A percentile compares a stretch with the other conserved stretches of the same genome.
Conservation (phyloP, 116 monocot genomes). For the Trichopus zeylanicus region DNA sequence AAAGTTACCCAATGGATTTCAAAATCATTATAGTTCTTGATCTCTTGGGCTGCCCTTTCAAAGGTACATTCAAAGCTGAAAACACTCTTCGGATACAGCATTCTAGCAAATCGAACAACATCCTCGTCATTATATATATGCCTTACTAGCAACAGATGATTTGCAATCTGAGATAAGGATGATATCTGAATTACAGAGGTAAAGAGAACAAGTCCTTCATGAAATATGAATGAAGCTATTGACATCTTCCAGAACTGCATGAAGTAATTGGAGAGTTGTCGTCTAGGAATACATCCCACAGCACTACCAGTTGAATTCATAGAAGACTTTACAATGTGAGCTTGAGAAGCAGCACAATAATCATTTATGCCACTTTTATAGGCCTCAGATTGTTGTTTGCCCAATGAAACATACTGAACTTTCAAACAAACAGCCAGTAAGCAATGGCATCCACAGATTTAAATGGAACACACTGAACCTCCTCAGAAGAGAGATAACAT, state of each 20-base stretch:
- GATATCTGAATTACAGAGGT: slow-evolving; percentile 3
- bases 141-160: slow-evolving; percentile 86
- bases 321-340: slow-evolving; percentile 37
- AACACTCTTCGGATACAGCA: slow-evolving; percentile 72
- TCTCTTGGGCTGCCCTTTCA: slow-evolving; percentile 76
- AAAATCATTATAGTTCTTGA: slow-evolving; percentile 81
- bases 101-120: slow-evolving; percentile 51
- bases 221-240: not conserved
- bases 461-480: not conserved
- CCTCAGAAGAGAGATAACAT: not conserved
- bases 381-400: slow-evolving; percentile 41
- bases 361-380: slow-evolving; percentile 71
- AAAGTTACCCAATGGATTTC: slow-evolving; percentile 70
- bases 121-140: slow-evolving; percentile 71
- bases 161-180: slow-evolving; percentile 64
- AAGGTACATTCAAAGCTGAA: slow-evolving; percentile 91
- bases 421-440: slow-evolving; percentile 8
- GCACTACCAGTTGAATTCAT: slow-evolving; percentile 21
- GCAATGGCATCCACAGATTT: not conserved
- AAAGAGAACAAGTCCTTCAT: not conserved
- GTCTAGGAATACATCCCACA: slow-evolving; percentile 46
- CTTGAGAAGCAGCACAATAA: slow-evolving; percentile 68
- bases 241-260: slow-evolving; percentile 84
- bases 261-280: slow-evolving; percentile 97
- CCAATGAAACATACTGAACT: slow-evolving; percentile 85